These are phyloP conservation scores for Chondrostereum purpureum DNA, from an alignment of 1,284 basidiomycete species.

Conservation along the genomic window DNA sequence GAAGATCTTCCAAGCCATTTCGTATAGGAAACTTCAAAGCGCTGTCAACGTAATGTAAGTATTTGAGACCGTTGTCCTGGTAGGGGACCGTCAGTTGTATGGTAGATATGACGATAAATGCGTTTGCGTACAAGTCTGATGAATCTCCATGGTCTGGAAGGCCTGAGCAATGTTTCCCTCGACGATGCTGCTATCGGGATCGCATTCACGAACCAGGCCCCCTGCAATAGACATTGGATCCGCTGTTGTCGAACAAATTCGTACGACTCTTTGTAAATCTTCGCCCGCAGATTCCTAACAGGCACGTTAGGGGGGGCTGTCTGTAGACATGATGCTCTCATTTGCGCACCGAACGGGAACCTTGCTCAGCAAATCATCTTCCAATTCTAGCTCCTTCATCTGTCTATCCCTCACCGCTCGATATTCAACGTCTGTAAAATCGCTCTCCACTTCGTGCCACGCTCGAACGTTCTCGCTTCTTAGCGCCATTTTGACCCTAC, in stretches of 20 bases:
- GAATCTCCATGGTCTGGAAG: slow-evolving; percentile 68
- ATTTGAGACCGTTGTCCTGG: slow-evolving; percentile 71
- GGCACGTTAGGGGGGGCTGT: slow-evolving; percentile 8
- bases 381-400: slow-evolving; percentile 89
- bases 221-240: slow-evolving; percentile 80
- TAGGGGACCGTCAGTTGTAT: slow-evolving; percentile 2
- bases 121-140: slow-evolving; percentile 62
- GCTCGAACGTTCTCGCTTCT: slow-evolving; percentile 70
- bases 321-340: no score
- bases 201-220: slow-evolving; percentile 88
- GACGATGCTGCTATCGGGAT: slow-evolving; percentile 44
- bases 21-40: slow-evolving; percentile 71
- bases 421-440: slow-evolving; percentile 85
- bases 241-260: slow-evolving; percentile 91
- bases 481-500: slow-evolving; percentile 72
- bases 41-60: slow-evolving; percentile 80
- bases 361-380: slow-evolving; percentile 85
- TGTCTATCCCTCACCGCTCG: slow-evolving; percentile 84
- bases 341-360: slow-evolving; percentile 74
- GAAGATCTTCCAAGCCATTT: slow-evolving; percentile 78
- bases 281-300: slow-evolving; percentile 76
- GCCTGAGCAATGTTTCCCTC: slow-evolving; percentile 47
- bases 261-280: slow-evolving; percentile 86
- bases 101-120: slow-evolving; percentile 2
- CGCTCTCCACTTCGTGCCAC: slow-evolving; percentile 83